Percentiles rank a stretch among this genome's conserved stretches.
Conservation (phyloP, 1,284 basidiomycete species). For the Microbotryum violaceum region DNA sequence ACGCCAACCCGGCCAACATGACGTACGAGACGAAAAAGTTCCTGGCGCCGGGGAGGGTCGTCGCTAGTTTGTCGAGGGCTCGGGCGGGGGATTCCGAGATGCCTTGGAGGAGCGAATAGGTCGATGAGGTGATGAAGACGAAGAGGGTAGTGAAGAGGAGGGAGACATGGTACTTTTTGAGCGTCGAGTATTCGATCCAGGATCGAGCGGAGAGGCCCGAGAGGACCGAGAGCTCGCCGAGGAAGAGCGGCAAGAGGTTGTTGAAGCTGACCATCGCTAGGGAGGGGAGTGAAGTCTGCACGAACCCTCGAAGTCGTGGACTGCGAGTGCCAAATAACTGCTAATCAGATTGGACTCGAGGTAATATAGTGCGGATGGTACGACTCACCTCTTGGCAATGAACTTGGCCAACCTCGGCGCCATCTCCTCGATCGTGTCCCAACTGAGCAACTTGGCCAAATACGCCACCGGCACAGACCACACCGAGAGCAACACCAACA, state of each 20-base stretch:
- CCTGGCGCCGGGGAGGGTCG: conserved; percentile 56
- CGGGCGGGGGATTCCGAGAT: conserved; percentile 68
- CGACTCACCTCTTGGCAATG: conserved; percentile 55
- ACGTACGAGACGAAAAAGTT: conserved; percentile 96
- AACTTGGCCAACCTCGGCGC: conserved; percentile 69
- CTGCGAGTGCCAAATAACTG: conserved; percentile 35
- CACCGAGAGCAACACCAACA: conserved; percentile 37
- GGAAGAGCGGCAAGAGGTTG: conserved; percentile 74
- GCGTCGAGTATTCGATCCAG: conserved; percentile 83
- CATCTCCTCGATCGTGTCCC: conserved; percentile 81
- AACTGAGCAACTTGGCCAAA: conserved; percentile 76
- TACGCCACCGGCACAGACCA: conserved; percentile 77
- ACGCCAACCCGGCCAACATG: conserved; percentile 66
- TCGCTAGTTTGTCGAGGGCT: conserved; percentile 73
- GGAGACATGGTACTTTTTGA: conserved; percentile 95
- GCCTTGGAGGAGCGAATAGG: conserved; percentile 54
- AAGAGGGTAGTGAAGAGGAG: conserved; percentile 90
- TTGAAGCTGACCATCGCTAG: conserved; percentile 85
- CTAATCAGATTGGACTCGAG: neutral
- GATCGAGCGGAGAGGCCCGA: conserved; percentile 84
- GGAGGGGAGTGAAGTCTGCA: conserved; percentile 86
- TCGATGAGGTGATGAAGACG: conserved; percentile 55
- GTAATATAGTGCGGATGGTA: neutral
- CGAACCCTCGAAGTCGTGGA: conserved; percentile 69
- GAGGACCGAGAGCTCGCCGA: conserved; percentile 79